phyloP scores from a whole-genome alignment of 129 eudicot species.

The Centrapalus pauciflorus region DNA sequence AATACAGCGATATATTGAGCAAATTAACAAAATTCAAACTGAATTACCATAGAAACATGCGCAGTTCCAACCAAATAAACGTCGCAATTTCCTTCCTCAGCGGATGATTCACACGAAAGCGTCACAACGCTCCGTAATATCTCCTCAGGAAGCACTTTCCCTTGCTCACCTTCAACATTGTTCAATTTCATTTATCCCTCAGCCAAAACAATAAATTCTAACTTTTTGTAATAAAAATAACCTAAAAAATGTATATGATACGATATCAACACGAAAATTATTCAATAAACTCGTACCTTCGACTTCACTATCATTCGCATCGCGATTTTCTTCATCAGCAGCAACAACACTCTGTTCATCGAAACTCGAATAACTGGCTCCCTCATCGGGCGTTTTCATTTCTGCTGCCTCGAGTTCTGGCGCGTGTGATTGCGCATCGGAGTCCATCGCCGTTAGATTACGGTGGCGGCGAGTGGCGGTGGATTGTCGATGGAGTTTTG shows the following conservation, averaged over 20 bases:
- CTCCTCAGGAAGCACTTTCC: slow-evolving; percentile 56
- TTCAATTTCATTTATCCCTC: neutral
- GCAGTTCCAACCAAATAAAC: slow-evolving; percentile 93
- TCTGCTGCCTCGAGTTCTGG: slow-evolving; percentile 20
- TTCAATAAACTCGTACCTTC: slow-evolving; percentile 18
- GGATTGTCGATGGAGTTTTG: too few species aligned
- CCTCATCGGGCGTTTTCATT: neutral
- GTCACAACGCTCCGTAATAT: slow-evolving; percentile 45
- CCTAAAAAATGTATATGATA: neutral
- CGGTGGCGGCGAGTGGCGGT: slow-evolving; percentile 17
- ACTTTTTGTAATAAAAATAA: neutral
- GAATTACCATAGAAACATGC: slow-evolving; percentile 77
- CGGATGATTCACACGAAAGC: slow-evolving; percentile 65
- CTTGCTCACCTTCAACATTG: slow-evolving; percentile 25
- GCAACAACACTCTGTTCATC: slow-evolving; percentile 35
- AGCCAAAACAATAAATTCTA: neutral
- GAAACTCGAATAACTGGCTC: slow-evolving; percentile 6
- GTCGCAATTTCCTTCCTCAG: slow-evolving; percentile 66
- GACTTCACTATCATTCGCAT: slow-evolving; percentile 3
- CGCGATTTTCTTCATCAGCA: slow-evolving; percentile 22
- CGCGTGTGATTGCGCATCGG: slow-evolving; percentile 27
- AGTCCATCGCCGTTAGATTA: slow-evolving; percentile 43
- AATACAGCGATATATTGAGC: neutral
- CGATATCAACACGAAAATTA: neutral
- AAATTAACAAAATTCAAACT: neutral